phyloP scores from a whole-genome alignment of 1,284 basidiomycete genomes.

The Trichosporon coremiiforme region DNA sequence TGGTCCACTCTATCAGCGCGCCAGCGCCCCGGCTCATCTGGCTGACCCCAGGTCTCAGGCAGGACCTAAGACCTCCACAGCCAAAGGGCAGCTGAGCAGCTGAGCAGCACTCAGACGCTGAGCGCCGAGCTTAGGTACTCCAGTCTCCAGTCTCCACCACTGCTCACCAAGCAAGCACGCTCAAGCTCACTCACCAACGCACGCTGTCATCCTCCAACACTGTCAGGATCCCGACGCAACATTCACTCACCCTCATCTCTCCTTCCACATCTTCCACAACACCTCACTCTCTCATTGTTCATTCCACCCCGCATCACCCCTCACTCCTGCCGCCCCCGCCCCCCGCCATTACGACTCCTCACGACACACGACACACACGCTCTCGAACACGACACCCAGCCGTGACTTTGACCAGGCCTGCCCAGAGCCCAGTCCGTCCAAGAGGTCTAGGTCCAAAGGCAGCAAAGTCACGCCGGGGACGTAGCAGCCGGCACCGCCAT shows the following conservation, averaged over 20 bases:
- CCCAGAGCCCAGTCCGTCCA: background rate
- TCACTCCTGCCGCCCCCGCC: background rate
- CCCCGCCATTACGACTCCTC: conserved; percentile 2
- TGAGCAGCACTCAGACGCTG: too few species aligned
- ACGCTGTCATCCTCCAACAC: background rate
- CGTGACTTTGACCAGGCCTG: background rate
- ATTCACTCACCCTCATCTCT: background rate
- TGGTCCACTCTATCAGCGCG: too few species aligned
- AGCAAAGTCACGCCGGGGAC: background rate
- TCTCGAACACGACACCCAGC: background rate
- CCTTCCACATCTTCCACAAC: background rate
- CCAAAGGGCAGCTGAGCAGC: too few species aligned
- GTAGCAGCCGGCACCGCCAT: background rate
- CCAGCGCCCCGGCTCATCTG: too few species aligned
- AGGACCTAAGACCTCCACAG: too few species aligned
- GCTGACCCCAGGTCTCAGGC: too few species aligned
- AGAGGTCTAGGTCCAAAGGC: too few species aligned
- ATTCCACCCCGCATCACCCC: background rate
- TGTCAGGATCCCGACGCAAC: background rate
- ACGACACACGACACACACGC: background rate
- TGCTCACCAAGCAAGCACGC: too few species aligned
- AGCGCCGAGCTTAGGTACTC: too few species aligned
- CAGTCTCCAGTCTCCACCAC: too few species aligned
- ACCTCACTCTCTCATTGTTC: background rate
- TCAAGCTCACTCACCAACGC: background rate